Evolutionary conservation across 73 alveolate genomes (phyloP).

Genomic region (Blepharisma stoltei): DNA sequence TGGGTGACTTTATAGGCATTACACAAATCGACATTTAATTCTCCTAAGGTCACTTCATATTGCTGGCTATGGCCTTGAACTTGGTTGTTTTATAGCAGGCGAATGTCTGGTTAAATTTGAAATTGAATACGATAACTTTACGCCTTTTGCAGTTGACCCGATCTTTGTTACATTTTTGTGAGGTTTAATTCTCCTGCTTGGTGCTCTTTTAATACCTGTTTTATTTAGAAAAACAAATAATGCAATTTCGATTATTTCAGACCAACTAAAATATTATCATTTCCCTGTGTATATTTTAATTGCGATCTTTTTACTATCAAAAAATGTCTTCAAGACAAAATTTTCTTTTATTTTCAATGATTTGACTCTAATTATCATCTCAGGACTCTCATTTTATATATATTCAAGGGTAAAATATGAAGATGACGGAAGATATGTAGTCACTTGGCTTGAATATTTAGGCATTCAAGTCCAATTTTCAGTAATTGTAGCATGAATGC

Average conservation of each 20-base stretch:
- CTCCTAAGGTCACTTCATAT: too few relatives aligned
- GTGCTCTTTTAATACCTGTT: neutral
- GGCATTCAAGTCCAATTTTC: constrained; percentile 26
- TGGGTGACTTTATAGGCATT: too few relatives aligned
- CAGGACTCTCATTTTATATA: neutral
- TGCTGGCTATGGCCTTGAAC: too few relatives aligned
- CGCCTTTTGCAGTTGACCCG: constrained; percentile 23
- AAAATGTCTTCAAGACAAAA: neutral
- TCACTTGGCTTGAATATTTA: neutral
- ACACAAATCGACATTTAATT: too few relatives aligned
- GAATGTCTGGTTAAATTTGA: too few relatives aligned
- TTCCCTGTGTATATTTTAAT: neutral
- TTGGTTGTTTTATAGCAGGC: too few relatives aligned
- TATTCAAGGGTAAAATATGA: constrained; percentile 14
- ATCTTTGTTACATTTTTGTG: neutral
- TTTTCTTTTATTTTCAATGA: neutral
- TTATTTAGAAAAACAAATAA: neutral
- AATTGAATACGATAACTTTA: neutral
- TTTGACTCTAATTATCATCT: neutral
- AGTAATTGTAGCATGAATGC: neutral
- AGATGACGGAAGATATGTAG: constrained; percentile 26
- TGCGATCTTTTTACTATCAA: neutral
- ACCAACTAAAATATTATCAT: neutral
- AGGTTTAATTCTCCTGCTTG: neutral
- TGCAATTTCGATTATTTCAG: neutral